Conservation (phyloP, 2,329 filamentous ascomycete genomes). For the Botrytis squamosa region DNA sequence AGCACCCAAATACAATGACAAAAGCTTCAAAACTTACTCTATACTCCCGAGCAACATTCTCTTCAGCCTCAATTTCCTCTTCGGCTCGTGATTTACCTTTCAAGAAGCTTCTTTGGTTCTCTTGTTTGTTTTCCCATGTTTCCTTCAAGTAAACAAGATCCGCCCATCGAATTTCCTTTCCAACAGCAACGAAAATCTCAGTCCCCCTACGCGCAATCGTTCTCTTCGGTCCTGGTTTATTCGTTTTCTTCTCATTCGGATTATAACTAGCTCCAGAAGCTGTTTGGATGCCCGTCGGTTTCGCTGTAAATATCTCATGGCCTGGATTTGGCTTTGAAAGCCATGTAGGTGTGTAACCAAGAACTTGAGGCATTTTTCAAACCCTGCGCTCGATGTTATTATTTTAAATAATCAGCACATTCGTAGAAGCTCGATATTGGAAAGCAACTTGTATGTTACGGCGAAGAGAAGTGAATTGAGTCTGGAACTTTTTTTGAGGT, state of each 20-base stretch:
- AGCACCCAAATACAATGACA: conserved; percentile 26
- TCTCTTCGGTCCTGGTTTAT: conserved; percentile 51
- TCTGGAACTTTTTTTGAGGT: conserved; percentile 26
- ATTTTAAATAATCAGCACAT: conserved; percentile 23
- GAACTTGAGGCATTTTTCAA: conserved; percentile 75
- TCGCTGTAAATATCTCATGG: conserved; percentile 69
- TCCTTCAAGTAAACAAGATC: conserved; percentile 80
- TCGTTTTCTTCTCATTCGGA: conserved; percentile 44
- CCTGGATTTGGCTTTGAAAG: conserved; percentile 76
- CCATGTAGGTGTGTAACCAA: conserved; percentile 84
- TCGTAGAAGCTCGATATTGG: conserved; percentile 23
- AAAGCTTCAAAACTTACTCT: conserved; percentile 44
- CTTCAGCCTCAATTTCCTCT: conserved; percentile 32
- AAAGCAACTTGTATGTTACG: conserved; percentile 18
- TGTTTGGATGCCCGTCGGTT: conserved; percentile 39
- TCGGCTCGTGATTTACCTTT: conserved; percentile 28
- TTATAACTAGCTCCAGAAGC: conserved; percentile 27
- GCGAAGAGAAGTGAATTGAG: conserved; percentile 11
- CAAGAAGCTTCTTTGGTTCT: conserved; percentile 27
- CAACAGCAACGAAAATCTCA: conserved; percentile 84
- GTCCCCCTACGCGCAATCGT: conserved; percentile 80
- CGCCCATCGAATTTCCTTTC: conserved; percentile 89
- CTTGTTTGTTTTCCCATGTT: conserved; percentile 45
- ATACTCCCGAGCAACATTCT: conserved; percentile 45
- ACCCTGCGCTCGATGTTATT: conserved; percentile 25